A percentile compares a stretch with the other conserved stretches of the same genome.
Conservation (phyloP, 768 basidiomycete genomes). For the Trametes cingulata region DNA sequence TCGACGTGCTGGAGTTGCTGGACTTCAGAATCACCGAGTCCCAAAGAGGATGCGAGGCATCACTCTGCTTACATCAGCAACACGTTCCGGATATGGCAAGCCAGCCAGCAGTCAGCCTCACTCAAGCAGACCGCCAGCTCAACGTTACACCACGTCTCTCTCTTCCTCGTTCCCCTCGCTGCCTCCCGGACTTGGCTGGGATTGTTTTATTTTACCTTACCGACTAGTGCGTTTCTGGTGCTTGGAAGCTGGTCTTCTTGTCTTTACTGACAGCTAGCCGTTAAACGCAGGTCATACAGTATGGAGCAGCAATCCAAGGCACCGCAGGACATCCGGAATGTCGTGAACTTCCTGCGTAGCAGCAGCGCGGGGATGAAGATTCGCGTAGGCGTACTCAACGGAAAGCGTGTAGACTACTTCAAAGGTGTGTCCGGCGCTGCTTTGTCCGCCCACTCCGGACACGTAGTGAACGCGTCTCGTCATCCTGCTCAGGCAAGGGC, state of each 20-base stretch:
- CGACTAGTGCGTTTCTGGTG: constrained; percentile 2
- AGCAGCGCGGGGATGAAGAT: constrained; percentile 87
- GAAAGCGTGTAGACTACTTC: constrained; percentile 97
- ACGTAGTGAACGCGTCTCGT: constrained; percentile 1
- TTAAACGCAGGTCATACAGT: constrained; percentile 20
- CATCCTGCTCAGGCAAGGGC: constrained; percentile 67
- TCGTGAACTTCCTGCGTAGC: constrained; percentile 85
- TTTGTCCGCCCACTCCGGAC: neutral
- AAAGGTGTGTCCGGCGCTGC: constrained; percentile 62
- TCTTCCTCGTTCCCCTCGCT: constrained; percentile 1
- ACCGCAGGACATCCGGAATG: constrained; percentile 74
- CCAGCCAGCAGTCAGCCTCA: constrained; percentile 22
- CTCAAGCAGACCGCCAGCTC: constrained; percentile 15
- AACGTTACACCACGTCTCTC: constrained; percentile 7
- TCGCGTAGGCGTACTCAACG: constrained; percentile 86
- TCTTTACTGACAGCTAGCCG: neutral
- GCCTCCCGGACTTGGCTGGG: constrained; percentile 7
- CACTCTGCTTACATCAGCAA: constrained; percentile 6
- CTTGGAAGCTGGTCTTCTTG: neutral
- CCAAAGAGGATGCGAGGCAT: neutral
- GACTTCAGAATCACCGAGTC: neutral
- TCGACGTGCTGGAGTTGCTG: constrained; percentile 2
- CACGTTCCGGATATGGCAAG: constrained; percentile 20
- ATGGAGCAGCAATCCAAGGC: constrained; percentile 80
- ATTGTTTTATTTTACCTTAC: neutral